Evolutionary conservation across 2,329 filamentous ascomycete genomes (phyloP).

Genomic region (Alternaria brassicicola): DNA sequence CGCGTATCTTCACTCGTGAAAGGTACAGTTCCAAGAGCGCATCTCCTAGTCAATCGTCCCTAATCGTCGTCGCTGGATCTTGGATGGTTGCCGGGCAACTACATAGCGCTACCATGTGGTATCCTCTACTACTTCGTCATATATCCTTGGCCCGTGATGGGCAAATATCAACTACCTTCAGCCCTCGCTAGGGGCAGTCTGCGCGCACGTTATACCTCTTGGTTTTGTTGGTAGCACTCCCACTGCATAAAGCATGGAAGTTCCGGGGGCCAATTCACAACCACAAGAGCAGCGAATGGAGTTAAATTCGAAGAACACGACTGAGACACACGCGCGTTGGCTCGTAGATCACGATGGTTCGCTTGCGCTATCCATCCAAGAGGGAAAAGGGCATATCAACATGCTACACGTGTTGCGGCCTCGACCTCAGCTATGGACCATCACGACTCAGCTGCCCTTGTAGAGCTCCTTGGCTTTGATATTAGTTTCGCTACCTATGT

Average conservation of each 20-base stretch:
- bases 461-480: constrained; percentile 4
- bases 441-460: background rate
- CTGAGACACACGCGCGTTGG: background rate
- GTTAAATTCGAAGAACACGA: background rate
- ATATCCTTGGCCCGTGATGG: constrained; percentile 1
- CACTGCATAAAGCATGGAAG: constrained; percentile 6
- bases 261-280: constrained; percentile 5
- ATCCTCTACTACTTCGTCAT: background rate
- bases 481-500: background rate
- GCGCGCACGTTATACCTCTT: background rate
- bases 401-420: background rate
- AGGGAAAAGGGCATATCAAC: constrained; percentile 3
- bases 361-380: constrained; percentile 2
- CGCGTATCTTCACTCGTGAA: background rate
- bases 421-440: background rate
- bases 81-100: background rate
- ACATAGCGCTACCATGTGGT: background rate
- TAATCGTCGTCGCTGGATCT: background rate
- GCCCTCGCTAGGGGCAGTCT: background rate
- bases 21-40: background rate
- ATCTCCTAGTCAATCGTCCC: background rate
- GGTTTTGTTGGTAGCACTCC: background rate
- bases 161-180: background rate
- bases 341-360: background rate
- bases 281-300: background rate